These are phyloP conservation scores for Microbotryum violaceum DNA, from an alignment of 1,284 basidiomycete genomes.

Conservation along the genomic window DNA sequence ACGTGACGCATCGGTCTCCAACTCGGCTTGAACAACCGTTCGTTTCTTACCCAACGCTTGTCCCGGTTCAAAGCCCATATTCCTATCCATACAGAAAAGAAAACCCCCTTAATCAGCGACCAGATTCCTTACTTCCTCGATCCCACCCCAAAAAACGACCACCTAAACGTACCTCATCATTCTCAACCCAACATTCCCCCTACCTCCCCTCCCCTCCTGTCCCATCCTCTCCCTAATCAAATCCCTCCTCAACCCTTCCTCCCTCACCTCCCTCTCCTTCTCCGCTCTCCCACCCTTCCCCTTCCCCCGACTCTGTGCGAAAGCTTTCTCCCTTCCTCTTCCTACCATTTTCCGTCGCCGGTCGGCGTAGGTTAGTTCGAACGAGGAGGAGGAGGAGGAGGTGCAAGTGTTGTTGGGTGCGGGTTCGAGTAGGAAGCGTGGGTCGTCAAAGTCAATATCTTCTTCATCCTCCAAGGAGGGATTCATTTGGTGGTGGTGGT, in stretches of 20 bases:
- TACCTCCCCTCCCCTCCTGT: conserved; percentile 46
- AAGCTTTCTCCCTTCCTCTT: not conserved
- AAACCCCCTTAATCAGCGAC: not conserved
- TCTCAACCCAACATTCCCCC: conserved; percentile 73
- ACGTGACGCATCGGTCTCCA: no score
- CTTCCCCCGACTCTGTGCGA: not conserved
- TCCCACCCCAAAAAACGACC: no score
- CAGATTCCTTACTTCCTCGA: not conserved
- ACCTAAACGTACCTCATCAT: conserved; percentile 51
- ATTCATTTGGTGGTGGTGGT: no score
- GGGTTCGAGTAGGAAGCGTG: conserved; percentile 19
- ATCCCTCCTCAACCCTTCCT: not conserved
- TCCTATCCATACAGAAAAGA: conserved; percentile 14
- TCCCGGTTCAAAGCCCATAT: conserved; percentile 20
- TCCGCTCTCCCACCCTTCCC: conserved; percentile 13
- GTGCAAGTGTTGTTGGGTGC: not conserved
- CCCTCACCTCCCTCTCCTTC: conserved; percentile 22
- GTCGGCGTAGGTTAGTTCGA: conserved; percentile 18
- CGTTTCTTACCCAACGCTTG: conserved; percentile 27
- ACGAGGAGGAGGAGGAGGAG: not conserved
- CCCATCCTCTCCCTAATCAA: not conserved
- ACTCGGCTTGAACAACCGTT: conserved; percentile 6
- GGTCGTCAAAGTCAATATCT: conserved; percentile 30
- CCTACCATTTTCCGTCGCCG: not conserved
- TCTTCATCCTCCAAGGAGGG: not conserved